These are phyloP conservation scores for Apocynum venetum DNA, from an alignment of 257 asterid species.

Conservation along the genomic window DNA sequence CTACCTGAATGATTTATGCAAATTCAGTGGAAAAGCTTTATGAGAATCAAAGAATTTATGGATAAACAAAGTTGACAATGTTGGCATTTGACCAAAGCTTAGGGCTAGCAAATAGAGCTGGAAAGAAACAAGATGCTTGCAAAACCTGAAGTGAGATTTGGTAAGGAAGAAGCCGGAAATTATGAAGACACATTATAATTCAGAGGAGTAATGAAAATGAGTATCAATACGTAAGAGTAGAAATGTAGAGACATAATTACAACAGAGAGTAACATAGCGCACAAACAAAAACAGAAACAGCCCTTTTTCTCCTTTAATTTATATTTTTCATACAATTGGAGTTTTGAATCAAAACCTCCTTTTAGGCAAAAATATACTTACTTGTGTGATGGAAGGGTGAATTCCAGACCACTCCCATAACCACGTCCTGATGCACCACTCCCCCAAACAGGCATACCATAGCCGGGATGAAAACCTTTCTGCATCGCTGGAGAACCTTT, in stretches of 20 bases:
- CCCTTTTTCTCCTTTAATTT: not conserved
- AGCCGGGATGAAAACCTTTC: conserved; percentile 70
- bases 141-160: not conserved
- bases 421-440: conserved; percentile 72
- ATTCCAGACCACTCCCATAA: conserved; percentile 91
- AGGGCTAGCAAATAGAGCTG: not conserved
- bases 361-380: conserved; percentile 31
- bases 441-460: conserved; percentile 68
- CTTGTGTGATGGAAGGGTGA: conserved; percentile 99
- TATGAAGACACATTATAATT: not conserved
- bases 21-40: not conserved
- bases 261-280: too few relatives aligned
- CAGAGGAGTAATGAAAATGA: not conserved
- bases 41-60: not conserved
- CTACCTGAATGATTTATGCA: not conserved
- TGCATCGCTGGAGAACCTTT: conserved; percentile 60
- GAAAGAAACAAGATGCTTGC: not conserved
- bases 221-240: not conserved
- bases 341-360: conserved; percentile 6
- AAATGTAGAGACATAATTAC: not conserved
- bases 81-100: too few relatives aligned
- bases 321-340: not conserved
- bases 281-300: not conserved
- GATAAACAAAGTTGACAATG: not conserved
- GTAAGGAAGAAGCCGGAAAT: not conserved